Evolutionary conservation across 2,329 filamentous ascomycete species (phyloP), one percentile per base, ranked within the genome.

Genomic region (Pseudogymnoascus sp.): DNA sequence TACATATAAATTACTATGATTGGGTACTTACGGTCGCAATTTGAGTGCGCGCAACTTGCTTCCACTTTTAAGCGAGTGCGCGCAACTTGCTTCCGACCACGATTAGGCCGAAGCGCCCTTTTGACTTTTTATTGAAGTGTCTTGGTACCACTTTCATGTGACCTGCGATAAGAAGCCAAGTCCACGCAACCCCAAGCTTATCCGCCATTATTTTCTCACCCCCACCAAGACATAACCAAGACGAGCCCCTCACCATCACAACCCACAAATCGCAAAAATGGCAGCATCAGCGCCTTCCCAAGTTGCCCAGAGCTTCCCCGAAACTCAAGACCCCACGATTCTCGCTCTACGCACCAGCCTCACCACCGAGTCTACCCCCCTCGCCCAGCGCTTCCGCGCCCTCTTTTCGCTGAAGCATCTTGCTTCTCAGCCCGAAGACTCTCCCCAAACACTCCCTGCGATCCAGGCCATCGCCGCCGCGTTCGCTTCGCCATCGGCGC

Each of bases 381-480:
- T 99, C 62, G 89, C 93, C 40, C 83, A 91, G 67, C 91, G 95
- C 67, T 99, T 97, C 78, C 91, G 95, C 71, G 93, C 95, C 46
- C 89, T 99, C 70, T 99, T 99, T 80, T 97, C 93, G 17, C 87
- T 99, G 65, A 99, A 99, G 80, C 90, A 97, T 75, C 80, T 97
- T 65, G 93, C 95, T 59, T 87, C 84, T 64, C 84, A 87, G 67
- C 75, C 82, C 38, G 83, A 83, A 9, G 76, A 83, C 0, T 84
- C 80, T 29, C 75, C 79, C 44, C 77, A 85, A 67, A 83, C 82
- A 0, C 76, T 79, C 17, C 78, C 86, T 7, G 84, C 86, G 60
- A 84, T 89, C 69, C 82, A 87, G 63, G 93, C 95, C 44, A 99
- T 99, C 70, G 92, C 93, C 2, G 91, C 92, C 7, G 93, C 82